phyloP scores from a whole-genome alignment of 805 yeast genomes.

The Candida andamanensis region DNA sequence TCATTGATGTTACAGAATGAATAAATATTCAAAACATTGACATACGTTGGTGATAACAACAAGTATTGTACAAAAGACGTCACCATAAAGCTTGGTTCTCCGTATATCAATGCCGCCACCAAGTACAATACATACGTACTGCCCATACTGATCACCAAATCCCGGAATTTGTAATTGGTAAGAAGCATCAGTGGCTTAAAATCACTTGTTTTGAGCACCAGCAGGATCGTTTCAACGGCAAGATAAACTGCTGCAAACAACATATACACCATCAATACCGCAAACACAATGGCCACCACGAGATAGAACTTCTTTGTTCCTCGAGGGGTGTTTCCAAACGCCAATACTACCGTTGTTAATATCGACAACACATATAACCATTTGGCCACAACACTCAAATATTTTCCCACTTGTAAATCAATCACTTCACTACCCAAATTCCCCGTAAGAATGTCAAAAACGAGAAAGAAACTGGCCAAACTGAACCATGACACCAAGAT shows the following conservation, averaged over 20 bases:
- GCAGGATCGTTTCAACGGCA: slow-evolving; percentile 66
- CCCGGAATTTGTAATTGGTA: slow-evolving; percentile 71
- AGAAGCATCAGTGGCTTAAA: slow-evolving; percentile 47
- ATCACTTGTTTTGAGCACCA: slow-evolving; percentile 41
- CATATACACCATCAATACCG: slow-evolving; percentile 84
- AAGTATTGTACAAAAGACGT: slow-evolving; percentile 84
- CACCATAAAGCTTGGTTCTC: slow-evolving; percentile 91
- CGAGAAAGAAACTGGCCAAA: slow-evolving; percentile 82
- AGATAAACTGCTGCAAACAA: slow-evolving; percentile 80
- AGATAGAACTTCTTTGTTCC: slow-evolving; percentile 81
- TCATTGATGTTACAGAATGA: slow-evolving; percentile 96
- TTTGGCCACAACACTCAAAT: slow-evolving; percentile 70
- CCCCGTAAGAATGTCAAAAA: slow-evolving; percentile 80
- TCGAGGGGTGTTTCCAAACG: slow-evolving; percentile 91
- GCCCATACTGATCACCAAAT: slow-evolving; percentile 76
- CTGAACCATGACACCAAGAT: slow-evolving; percentile 90
- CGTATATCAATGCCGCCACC: slow-evolving; percentile 69
- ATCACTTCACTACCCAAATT: slow-evolving; percentile 63
- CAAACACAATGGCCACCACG: slow-evolving; percentile 72
- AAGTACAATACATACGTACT: slow-evolving; percentile 83
- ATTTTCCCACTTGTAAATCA: slow-evolving; percentile 66
- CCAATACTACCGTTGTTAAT: slow-evolving; percentile 79
- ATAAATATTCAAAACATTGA: slow-evolving; percentile 86
- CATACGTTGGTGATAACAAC: slow-evolving; percentile 80
- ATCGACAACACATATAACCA: slow-evolving; percentile 83